Evolutionary conservation across 441 rosid genomes (phyloP).

Genomic region (Populus trichocarpa): DNA sequence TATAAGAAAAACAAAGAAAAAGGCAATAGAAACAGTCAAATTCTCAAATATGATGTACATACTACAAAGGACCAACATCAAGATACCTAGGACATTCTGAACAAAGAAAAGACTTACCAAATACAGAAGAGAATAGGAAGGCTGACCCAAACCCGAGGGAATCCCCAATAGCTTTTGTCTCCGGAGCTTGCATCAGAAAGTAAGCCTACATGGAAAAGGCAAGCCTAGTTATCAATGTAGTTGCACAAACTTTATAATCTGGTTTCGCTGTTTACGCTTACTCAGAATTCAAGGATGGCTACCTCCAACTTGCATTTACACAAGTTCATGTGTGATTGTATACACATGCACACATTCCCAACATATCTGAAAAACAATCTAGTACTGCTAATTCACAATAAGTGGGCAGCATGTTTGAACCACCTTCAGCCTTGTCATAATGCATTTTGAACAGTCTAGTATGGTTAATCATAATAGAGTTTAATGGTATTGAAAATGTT

Average conservation of each 20-base stretch:
- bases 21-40: neutral
- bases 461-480: neutral
- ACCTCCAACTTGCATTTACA: neutral
- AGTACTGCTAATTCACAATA: neutral
- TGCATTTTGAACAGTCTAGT: neutral
- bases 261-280: neutral
- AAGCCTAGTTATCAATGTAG: neutral
- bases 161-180: conserved; percentile 61
- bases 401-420: neutral
- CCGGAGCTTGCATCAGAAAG: conserved; percentile 61
- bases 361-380: neutral
- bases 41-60: neutral
- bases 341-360: neutral
- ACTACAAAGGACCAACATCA: neutral
- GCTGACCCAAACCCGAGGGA: conserved; percentile 78
- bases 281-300: neutral
- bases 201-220: conserved; percentile 38
- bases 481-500: neutral
- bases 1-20: neutral
- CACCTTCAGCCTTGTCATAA: neutral
- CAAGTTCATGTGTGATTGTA: neutral
- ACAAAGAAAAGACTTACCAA: conserved; percentile 40
- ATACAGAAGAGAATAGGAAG: conserved; percentile 64
- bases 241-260: neutral
- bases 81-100: neutral